Conservation (phyloP, 441 rosid species). For the Oxalis stricta region DNA sequence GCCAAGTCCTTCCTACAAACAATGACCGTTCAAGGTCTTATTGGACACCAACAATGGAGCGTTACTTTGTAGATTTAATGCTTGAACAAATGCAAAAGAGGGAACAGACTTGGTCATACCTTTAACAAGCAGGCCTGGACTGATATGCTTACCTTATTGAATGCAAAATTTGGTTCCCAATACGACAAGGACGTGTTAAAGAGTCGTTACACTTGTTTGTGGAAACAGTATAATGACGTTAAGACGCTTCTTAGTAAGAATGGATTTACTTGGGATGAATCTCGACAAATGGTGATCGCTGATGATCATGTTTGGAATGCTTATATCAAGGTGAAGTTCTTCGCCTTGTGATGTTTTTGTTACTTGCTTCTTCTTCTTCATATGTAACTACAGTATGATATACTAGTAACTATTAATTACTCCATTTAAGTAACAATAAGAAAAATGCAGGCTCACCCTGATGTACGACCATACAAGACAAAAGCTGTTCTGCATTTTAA, state of each 20-base stretch:
- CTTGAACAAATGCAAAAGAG: conserved; percentile 75
- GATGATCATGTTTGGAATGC: conserved; percentile 55
- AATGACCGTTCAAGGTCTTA: conserved; percentile 68
- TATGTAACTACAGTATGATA: no score
- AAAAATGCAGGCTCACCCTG: conserved; percentile 57
- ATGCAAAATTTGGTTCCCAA: conserved; percentile 60
- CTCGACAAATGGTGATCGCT: conserved; percentile 57
- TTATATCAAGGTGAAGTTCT: conserved; percentile 46
- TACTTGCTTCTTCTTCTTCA: no score
- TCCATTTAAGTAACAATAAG: conserved; percentile 7
- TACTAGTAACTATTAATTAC: no score
- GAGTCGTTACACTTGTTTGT: conserved; percentile 53
- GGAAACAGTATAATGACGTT: conserved; percentile 77
- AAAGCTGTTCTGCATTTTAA: conserved; percentile 55
- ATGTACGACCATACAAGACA: conserved; percentile 56
- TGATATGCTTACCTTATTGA: conserved; percentile 61
- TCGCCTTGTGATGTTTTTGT: neutral
- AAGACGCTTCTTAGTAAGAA: conserved; percentile 50
- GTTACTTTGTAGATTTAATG: conserved; percentile 81
- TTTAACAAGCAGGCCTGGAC: conserved; percentile 84
- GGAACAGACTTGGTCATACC: conserved; percentile 64
- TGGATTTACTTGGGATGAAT: conserved; percentile 83
- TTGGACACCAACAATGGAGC: conserved; percentile 84
- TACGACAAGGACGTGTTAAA: conserved; percentile 75
- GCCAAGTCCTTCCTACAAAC: conserved; percentile 23